Percentiles rank a stretch among this genome's conserved stretches.
Conservation (phyloP, 140 eudicot genomes). For the Cichorium intybus region DNA sequence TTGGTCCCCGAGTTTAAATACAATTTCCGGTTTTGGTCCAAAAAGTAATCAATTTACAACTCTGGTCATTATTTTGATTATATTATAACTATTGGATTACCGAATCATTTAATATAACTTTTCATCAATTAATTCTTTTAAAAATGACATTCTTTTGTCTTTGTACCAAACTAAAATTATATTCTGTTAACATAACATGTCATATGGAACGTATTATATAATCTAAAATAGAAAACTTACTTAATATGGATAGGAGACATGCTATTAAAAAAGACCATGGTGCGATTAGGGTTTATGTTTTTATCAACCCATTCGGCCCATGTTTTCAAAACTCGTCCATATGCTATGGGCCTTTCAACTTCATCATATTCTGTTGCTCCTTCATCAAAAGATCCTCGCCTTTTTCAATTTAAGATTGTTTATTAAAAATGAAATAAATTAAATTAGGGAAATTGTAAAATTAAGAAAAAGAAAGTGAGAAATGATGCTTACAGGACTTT, state of each 20-base stretch:
- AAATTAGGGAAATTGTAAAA: background rate
- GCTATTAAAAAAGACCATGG: conserved; percentile 81
- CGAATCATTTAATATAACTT: too few relatives aligned
- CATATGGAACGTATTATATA: background rate
- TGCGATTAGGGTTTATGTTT: conserved; percentile 65
- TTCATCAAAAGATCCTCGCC: conserved; percentile 84
- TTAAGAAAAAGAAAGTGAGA: background rate
- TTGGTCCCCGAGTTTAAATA: too few relatives aligned
- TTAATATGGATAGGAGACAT: conserved; percentile 95
- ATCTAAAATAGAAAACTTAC: conserved; percentile 32
- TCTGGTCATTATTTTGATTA: too few relatives aligned
- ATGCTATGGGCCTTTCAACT: conserved; percentile 63
- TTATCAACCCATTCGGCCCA: conserved; percentile 82
- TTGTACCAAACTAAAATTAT: too few relatives aligned
- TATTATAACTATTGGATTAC: too few relatives aligned
- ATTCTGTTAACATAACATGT: background rate
- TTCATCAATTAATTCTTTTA: too few relatives aligned
- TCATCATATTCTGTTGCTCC: conserved; percentile 89
- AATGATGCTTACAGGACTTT: conserved; percentile 62
- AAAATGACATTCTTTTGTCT: too few relatives aligned
- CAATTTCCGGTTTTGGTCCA: too few relatives aligned
- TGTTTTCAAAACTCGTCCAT: conserved; percentile 60
- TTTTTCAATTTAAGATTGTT: conserved; percentile 6
- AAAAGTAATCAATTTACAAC: background rate
- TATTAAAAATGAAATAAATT: background rate